Evolutionary conservation across 2,329 filamentous ascomycete genomes (phyloP), one percentile per base, ranked within the genome.

Genomic region (Aspergillus novoparasiticus): DNA sequence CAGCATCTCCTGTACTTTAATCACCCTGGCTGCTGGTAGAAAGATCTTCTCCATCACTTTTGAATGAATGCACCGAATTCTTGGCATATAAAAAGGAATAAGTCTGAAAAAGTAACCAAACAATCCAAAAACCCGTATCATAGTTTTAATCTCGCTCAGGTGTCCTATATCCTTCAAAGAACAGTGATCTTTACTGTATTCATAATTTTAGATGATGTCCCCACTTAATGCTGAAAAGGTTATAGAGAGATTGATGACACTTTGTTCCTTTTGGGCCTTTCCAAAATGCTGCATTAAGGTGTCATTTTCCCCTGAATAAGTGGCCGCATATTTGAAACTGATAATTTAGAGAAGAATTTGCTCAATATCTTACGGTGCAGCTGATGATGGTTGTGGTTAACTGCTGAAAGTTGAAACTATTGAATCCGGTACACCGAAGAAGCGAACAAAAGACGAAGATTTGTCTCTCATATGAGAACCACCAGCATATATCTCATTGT

Each of bases 331-430:
- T 30, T 12, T 5, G 16, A 26, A 10, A 60, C 41, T 23, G 36
- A 19, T 9, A 21, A 4, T 21, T 23, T 43, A 28, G 51, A 56
- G 51, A 56, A 61, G 53, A 32, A 57, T 9, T 57, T 61, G 41
- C 36, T 50, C n/a, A 57, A 6, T 34, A 32, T 36, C 23, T 56
- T 56, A 21, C 59, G 59, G 26, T 43, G 50, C 5, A 50, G 76
- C 5, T 81, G 76, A 64, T 83, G 82, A 12, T 76, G 68, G 23
- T 80, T 72, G 63, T 80, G 77, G 6, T 73, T 66, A 21, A 78
- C 70, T 0, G 79, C 82, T 6, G 73, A 66, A 23, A 79, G 66
- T 12, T 6, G 73, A 66, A 23, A 79, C 65, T 12, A 68, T 64
- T 4, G 71, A 69, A 2, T 57, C 41, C 0, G 68, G 68, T 1